Conservation (phyloP, 352 stramenopile species). For the Globisporangium spinosum region DNA sequence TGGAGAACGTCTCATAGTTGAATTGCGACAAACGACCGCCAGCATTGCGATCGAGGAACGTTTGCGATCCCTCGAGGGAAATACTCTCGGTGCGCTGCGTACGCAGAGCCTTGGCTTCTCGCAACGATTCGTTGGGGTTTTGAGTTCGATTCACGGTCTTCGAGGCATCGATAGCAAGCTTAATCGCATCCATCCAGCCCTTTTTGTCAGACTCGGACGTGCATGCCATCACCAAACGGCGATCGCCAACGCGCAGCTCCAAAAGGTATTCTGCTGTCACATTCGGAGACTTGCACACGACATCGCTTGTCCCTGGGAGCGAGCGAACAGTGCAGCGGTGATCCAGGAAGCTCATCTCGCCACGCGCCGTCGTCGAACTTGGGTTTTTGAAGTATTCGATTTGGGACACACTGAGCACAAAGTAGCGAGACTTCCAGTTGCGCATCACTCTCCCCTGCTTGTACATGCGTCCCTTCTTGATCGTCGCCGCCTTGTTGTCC, state of each 20-base stretch:
- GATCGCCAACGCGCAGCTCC: constrained; percentile 71
- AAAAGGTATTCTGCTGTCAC: constrained; percentile 68
- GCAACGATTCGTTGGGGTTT: constrained; percentile 44
- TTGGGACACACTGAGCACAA: constrained; percentile 84
- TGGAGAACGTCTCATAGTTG: constrained; percentile 82
- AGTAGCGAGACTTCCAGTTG: constrained; percentile 87
- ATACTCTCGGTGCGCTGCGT: constrained; percentile 65
- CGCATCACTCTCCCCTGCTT: constrained; percentile 83
- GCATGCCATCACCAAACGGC: constrained; percentile 81
- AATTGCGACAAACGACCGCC: constrained; percentile 78
- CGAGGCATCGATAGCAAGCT: constrained; percentile 79
- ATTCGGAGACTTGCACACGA: constrained; percentile 73
- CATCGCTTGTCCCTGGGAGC: constrained; percentile 49
- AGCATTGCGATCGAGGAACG: constrained; percentile 64
- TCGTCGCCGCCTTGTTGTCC: constrained; percentile 81
- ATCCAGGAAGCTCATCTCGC: constrained; percentile 78
- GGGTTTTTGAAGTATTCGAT: constrained; percentile 85
- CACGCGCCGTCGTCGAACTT: constrained; percentile 66
- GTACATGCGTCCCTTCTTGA: constrained; percentile 88
- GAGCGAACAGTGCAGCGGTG: constrained; percentile 77
- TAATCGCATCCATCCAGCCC: constrained; percentile 83
- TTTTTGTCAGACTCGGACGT: constrained; percentile 84
- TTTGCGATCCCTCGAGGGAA: constrained; percentile 48
- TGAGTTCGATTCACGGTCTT: constrained; percentile 78
- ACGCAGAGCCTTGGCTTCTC: constrained; percentile 49